Evolutionary conservation across 768 basidiomycete genomes (phyloP), one percentile per base, ranked within the genome.

Genomic region (Auricularia sp.): DNA sequence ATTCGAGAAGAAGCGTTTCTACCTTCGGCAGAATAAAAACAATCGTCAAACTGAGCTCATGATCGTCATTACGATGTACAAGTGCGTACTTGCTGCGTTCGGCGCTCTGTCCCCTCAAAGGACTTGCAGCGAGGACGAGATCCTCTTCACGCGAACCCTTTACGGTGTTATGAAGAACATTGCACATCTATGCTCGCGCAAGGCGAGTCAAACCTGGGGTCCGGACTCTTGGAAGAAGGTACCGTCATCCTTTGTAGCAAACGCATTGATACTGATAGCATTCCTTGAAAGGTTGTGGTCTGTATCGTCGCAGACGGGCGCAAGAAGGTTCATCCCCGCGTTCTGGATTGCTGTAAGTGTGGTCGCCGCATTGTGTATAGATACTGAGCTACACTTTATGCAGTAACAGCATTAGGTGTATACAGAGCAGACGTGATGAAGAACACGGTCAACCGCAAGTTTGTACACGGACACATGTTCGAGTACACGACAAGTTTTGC

Each of bases 201-300:
- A 91, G 71, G 88, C 88, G 66, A 93, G 90, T 10, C 90, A 92
- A 70, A 97, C 93, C 3, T 98, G 96, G 96, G 96, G 96, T 2
- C 84, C 86, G 3, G 93, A 96, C 56, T 89, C 93, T 3, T 98
- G 96, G 96, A 93, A 98, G 75, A 98, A 97, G 83, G 89, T 85
- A 61, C 23, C 67, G 61, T 43, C 16, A 18, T 42, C 21, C 56
- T 39, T n/a, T 8, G 51, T 51, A 3, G 16, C 29, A 16, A 62
- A 21, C 6, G 42, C 16, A 10, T 21, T 14, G 33, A 3, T n/a
- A 16, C 14, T 5, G 36, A 59, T 18, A 8, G 18, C 21, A 18
- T n/a, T 34, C 23, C 14, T 34, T 21, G 23, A 8, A 18, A 91
- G 88, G 91, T 96, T 33, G 93, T 96, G 2, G 91, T 96, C 2